A percentile compares a stretch with the other conserved stretches of the same genome.
phyloP scores from a whole-genome alignment of 768 basidiomycete genomes.

The Mycena amicta region DNA sequence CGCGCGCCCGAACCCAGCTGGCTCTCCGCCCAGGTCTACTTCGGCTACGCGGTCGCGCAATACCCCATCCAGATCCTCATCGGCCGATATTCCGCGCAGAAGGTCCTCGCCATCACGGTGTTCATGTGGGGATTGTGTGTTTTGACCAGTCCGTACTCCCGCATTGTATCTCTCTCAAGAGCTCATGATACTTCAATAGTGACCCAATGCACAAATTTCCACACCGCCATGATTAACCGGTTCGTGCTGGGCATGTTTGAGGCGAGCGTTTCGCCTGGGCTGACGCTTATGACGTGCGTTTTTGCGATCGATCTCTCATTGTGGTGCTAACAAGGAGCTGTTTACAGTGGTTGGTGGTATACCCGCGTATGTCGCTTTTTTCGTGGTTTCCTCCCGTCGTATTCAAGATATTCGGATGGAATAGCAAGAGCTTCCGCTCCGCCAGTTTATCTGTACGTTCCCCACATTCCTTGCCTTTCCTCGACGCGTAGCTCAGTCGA shows the following conservation, averaged over 20 bases:
- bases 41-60: conserved; percentile 22
- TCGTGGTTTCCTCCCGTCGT: too few relatives aligned
- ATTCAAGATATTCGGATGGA: too few relatives aligned
- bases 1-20: conserved; percentile 4
- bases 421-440: conserved; percentile 19
- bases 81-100: conserved; percentile 20
- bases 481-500: too few relatives aligned
- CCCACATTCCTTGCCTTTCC: too few relatives aligned
- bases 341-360: conserved; percentile 26
- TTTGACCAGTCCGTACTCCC: conserved; percentile 11
- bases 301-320: too few relatives aligned
- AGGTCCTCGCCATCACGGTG: conserved; percentile 17
- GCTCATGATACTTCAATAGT: conserved; percentile 4
- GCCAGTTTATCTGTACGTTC: conserved; percentile 22
- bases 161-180: background rate
- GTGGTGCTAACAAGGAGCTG: too few relatives aligned
- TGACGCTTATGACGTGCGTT: conserved; percentile 24
- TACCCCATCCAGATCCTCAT: conserved; percentile 23
- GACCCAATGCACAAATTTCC: conserved; percentile 24
- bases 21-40: conserved; percentile 20
- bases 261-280: conserved; percentile 19
- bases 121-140: conserved; percentile 25
- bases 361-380: too few relatives aligned
- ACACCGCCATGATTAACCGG: conserved; percentile 22
- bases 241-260: conserved; percentile 24